Evolutionary conservation across 1,284 basidiomycete species (phyloP).

Genomic region (Ustilago shanxiensis): DNA sequence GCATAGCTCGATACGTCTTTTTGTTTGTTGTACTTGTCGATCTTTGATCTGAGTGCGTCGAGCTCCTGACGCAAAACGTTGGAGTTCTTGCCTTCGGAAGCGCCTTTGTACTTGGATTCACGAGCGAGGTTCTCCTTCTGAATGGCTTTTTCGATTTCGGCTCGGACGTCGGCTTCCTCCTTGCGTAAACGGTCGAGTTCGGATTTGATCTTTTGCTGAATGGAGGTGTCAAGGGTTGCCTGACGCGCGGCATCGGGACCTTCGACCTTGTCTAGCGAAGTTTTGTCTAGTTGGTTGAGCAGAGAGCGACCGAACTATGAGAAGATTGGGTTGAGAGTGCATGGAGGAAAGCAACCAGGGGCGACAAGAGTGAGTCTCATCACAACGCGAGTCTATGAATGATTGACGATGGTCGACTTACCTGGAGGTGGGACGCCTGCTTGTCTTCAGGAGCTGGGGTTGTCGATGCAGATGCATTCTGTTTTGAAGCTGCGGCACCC

Average conservation of each 20-base stretch:
- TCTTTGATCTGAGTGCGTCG: constrained; percentile 73
- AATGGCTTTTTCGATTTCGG: constrained; percentile 64
- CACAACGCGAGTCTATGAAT: no score
- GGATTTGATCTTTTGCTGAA: constrained; percentile 63
- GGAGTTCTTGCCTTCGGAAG: constrained; percentile 61
- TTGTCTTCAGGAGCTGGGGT: constrained; percentile 47
- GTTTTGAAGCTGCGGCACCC: constrained; percentile 56
- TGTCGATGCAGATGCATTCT: constrained; percentile 39
- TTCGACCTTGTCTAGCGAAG: constrained; percentile 42
- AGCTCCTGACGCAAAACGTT: constrained; percentile 61
- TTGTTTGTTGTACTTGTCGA: constrained; percentile 79
- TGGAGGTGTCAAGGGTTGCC: constrained; percentile 56
- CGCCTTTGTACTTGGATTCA: constrained; percentile 53
- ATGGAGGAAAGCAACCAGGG: neutral
- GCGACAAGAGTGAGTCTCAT: no score
- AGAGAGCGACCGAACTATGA: constrained; percentile 55
- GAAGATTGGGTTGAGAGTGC: no score
- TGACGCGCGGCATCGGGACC: constrained; percentile 55
- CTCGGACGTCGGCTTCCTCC: constrained; percentile 61
- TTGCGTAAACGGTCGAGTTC: constrained; percentile 62
- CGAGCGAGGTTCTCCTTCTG: constrained; percentile 64
- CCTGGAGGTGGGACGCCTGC: constrained; percentile 47
- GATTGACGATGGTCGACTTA: no score
- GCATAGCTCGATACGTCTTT: constrained; percentile 75
- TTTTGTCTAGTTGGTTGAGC: constrained; percentile 53